Evolutionary conservation across 31 red algal species (phyloP).

Genomic region (Endocladia muricata): DNA sequence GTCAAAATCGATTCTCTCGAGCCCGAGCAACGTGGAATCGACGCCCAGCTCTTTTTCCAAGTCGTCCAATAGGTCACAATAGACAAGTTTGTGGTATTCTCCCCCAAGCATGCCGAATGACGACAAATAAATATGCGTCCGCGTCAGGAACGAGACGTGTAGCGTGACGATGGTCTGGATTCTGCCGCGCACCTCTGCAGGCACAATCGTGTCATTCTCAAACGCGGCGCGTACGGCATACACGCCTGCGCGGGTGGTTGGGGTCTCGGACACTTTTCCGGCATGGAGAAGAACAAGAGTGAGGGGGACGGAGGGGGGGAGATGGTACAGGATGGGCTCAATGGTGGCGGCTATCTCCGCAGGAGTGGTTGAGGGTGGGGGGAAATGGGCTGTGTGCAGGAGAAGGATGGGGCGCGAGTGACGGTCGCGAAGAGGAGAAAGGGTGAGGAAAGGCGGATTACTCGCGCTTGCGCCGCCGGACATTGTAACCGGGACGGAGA

Average conservation of each 20-base stretch:
- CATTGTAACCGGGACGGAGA: not conserved
- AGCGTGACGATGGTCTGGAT: constrained; percentile 25
- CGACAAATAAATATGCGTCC: constrained; percentile 42
- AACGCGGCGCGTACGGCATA: constrained; percentile 30
- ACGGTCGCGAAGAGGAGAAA: not conserved
- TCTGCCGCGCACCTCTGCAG: constrained; percentile 9
- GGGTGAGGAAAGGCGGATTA: not conserved
- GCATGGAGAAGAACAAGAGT: constrained; percentile 18
- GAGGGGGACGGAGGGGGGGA: constrained; percentile 20
- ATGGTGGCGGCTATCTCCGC: not conserved
- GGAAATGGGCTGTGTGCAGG: not conserved
- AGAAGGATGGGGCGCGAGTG: constrained; percentile 1
- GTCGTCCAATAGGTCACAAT: constrained; percentile 42
- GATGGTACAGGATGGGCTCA: not conserved
- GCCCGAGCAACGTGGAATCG: constrained; percentile 31
- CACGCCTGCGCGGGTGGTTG: constrained; percentile 13
- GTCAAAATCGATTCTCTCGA: constrained; percentile 30
- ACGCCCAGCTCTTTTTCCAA: constrained; percentile 46
- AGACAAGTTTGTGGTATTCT: constrained; percentile 33
- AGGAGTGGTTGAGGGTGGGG: not conserved
- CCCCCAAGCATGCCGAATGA: constrained; percentile 17
- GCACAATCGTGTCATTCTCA: constrained; percentile 28
- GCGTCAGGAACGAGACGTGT: constrained; percentile 39
- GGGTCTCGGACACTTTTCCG: not conserved
- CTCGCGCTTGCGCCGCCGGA: not conserved